These are phyloP conservation scores for Penicillium psychrosexuale DNA, from an alignment of 2,329 filamentous ascomycete species.

Conservation along the genomic window DNA sequence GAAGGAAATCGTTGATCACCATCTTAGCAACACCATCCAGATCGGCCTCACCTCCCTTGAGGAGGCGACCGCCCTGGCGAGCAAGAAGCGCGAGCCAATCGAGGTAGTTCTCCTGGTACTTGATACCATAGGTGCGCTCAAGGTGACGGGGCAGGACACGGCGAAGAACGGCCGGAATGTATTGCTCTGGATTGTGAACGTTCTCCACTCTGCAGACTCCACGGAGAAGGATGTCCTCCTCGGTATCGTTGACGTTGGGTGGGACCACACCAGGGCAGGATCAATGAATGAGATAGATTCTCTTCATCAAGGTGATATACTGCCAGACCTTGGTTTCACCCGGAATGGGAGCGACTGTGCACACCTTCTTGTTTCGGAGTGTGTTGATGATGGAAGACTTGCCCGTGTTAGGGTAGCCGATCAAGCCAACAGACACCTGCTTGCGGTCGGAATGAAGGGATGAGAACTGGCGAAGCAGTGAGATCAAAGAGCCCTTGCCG, in stretches of 20 bases:
- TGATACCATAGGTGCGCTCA: constrained; percentile 88
- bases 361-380: constrained; percentile 87
- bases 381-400: constrained; percentile 99
- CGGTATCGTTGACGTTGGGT: constrained; percentile 76
- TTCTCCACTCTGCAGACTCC: constrained; percentile 94
- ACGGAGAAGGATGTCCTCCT: constrained; percentile 81
- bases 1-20: constrained; percentile 92
- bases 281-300: constrained; percentile 95
- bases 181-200: constrained; percentile 93
- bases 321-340: constrained; percentile 99
- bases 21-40: constrained; percentile 94
- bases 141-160: constrained; percentile 84
- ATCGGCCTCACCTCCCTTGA: constrained; percentile 93
- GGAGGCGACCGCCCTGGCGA: constrained; percentile 77
- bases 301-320: constrained; percentile 92
- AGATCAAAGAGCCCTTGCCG: constrained; percentile 90
- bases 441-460: constrained; percentile 85
- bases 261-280: constrained; percentile 95
- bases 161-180: constrained; percentile 76
- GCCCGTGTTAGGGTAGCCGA: constrained; percentile 88
- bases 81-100: constrained; percentile 86
- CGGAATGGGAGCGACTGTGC: constrained; percentile 88
- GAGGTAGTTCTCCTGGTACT: constrained; percentile 70
- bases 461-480: constrained; percentile 88
- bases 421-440: constrained; percentile 88